Conservation (phyloP, 179 eudicot genomes). For the Nepenthes alata region DNA sequence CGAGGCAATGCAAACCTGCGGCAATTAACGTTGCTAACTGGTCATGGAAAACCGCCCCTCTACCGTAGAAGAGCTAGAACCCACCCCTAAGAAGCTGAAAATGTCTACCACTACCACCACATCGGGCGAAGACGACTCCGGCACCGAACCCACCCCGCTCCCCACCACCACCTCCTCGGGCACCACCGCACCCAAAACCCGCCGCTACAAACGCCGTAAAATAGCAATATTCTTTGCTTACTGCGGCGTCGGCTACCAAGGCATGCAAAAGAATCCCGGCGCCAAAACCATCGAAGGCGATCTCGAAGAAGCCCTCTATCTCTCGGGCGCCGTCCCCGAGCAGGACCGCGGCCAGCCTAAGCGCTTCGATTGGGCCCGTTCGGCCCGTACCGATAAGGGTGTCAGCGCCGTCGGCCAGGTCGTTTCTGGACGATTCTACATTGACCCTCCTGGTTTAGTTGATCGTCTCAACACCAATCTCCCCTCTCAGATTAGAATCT, state of each 20-base stretch:
- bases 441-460: constrained; percentile 72
- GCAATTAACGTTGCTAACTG: background rate
- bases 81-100: constrained; percentile 50
- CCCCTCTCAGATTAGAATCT: constrained; percentile 49
- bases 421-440: constrained; percentile 73
- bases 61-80: constrained; percentile 21
- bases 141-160: background rate
- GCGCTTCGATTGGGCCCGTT: constrained; percentile 71
- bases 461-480: constrained; percentile 44
- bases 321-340: constrained; percentile 67
- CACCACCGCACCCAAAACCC: constrained; percentile 11
- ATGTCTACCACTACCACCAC: constrained; percentile 51
- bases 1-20: too few relatives aligned
- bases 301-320: constrained; percentile 75
- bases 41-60: background rate
- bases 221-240: constrained; percentile 83
- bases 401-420: constrained; percentile 90
- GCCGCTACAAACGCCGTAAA: constrained; percentile 65
- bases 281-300: constrained; percentile 95
- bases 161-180: constrained; percentile 4
- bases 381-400: constrained; percentile 87
- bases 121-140: constrained; percentile 23
- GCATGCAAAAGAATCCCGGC: constrained; percentile 95
- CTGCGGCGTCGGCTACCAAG: constrained; percentile 92
- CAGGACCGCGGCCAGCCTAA: constrained; percentile 42